These are phyloP conservation scores for Aspergillus luchuensis DNA, from an alignment of 2,329 filamentous ascomycete species.

Conservation along the genomic window DNA sequence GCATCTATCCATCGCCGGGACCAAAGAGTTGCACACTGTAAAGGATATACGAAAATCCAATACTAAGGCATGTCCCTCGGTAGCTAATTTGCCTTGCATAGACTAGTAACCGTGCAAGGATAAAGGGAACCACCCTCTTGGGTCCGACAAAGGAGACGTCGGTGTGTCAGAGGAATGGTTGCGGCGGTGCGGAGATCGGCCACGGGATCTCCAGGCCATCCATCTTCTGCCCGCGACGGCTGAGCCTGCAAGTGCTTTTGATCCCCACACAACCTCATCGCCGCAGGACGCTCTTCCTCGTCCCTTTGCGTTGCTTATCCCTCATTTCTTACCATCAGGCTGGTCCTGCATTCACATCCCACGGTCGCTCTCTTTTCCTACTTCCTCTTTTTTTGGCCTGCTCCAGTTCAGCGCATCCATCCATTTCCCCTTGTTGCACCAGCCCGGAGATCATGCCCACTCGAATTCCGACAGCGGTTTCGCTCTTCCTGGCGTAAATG, in stretches of 20 bases:
- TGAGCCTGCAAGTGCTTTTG: constrained; percentile 6
- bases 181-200: constrained; percentile 8
- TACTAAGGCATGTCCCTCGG: too few species aligned
- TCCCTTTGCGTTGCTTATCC: neutral
- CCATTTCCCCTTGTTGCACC: constrained; percentile 15
- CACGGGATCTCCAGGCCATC: constrained; percentile 10
- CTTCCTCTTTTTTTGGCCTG: constrained; percentile 7
- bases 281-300: neutral
- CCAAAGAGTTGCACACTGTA: too few species aligned
- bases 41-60: too few species aligned
- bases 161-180: too few species aligned
- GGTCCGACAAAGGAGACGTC: too few species aligned
- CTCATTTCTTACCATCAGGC: constrained; percentile 27
- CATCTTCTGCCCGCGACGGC: neutral
- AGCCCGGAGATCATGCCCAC: constrained; percentile 12
- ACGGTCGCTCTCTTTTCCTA: constrained; percentile 15
- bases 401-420: constrained; percentile 14
- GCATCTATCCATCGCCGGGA: too few species aligned
- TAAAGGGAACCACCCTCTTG: too few species aligned
- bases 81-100: too few species aligned
- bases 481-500: constrained; percentile 7
- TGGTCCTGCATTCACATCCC: constrained; percentile 33
- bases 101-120: too few species aligned
- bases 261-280: constrained; percentile 5
- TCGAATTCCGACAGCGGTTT: constrained; percentile 9